Conservation (phyloP, 2,329 filamentous ascomycete species). For the Aspergillus nomiae region DNA sequence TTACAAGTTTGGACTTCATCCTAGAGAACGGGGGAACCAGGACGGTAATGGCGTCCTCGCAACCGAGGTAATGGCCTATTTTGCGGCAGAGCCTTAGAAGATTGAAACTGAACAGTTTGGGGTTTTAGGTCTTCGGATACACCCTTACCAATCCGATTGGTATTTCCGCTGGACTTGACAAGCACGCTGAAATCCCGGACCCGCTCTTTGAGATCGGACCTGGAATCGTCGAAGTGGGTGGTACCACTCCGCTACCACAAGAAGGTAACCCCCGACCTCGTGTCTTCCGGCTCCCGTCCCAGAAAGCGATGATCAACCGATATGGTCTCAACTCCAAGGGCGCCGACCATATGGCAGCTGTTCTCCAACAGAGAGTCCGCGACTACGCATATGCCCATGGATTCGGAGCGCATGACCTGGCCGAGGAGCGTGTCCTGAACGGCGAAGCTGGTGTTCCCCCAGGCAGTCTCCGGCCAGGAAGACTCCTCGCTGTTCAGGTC, state of each 20-base stretch:
- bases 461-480: conserved; percentile 74
- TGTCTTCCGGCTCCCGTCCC: conserved; percentile 80
- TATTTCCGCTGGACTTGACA: conserved; percentile 94
- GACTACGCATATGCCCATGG: conserved; percentile 73
- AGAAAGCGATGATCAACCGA: conserved; percentile 89
- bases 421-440: conserved; percentile 73
- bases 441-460: conserved; percentile 76
- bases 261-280: conserved; percentile 83
- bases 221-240: conserved; percentile 87
- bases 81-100: background rate
- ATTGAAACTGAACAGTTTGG: background rate
- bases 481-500: conserved; percentile 84
- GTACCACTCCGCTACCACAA: conserved; percentile 84
- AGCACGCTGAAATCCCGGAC: conserved; percentile 86
- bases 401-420: conserved; percentile 62
- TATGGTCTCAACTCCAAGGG: conserved; percentile 94
- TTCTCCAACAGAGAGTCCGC: conserved; percentile 74
- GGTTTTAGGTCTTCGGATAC: conserved; percentile 69
- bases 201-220: conserved; percentile 82
- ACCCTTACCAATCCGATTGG: conserved; percentile 82
- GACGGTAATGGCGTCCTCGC: conserved; percentile 57
- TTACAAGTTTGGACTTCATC: conserved; percentile 74
- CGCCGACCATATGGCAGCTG: conserved; percentile 80
- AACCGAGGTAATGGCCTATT: conserved; percentile 47
- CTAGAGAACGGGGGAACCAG: conserved; percentile 72